These are phyloP conservation scores for Colletotrichum somersetense DNA, from an alignment of 2,329 filamentous ascomycete genomes.

Conservation along the genomic window DNA sequence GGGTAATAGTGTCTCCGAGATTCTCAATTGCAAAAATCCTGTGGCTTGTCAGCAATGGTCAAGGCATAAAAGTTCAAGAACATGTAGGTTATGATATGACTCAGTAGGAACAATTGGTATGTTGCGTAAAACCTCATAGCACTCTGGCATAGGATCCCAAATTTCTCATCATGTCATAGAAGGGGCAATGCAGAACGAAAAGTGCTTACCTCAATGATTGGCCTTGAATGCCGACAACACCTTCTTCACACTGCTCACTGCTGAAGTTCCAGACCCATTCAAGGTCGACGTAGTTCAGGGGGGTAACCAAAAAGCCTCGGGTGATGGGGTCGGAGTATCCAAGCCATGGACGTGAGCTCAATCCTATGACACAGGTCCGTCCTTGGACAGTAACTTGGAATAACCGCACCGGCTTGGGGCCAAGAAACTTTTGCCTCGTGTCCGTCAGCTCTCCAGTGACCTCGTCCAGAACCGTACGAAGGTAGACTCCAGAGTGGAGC, in stretches of 20 bases:
- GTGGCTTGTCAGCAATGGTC: slow-evolving; percentile 50
- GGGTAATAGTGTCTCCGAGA: slow-evolving; percentile 85
- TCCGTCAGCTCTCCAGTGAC: slow-evolving; percentile 96
- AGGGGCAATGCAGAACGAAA: slow-evolving; percentile 47
- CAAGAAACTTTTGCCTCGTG: slow-evolving; percentile 93
- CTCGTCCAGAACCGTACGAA: slow-evolving; percentile 94
- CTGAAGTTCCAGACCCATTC: slow-evolving; percentile 98
- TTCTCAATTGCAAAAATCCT: slow-evolving; percentile 94
- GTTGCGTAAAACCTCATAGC: slow-evolving; percentile 69
- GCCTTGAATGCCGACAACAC: slow-evolving; percentile 93
- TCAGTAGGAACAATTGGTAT: slow-evolving; percentile 99
- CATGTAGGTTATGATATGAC: slow-evolving; percentile 43
- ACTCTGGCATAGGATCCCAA: slow-evolving; percentile 66
- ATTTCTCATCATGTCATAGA: slow-evolving; percentile 72
- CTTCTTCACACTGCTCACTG: slow-evolving; percentile 92
- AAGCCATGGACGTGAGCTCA: slow-evolving; percentile 96
- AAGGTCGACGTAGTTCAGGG: slow-evolving; percentile 86
- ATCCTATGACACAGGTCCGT: slow-evolving; percentile 85
- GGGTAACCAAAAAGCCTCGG: slow-evolving; percentile 91
- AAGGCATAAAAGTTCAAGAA: slow-evolving; percentile 22
- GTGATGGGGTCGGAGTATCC: slow-evolving; percentile 92
- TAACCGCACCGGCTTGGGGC: slow-evolving; percentile 88
- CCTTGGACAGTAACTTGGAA: slow-evolving; percentile 92
- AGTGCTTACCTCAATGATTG: slow-evolving; percentile 82
- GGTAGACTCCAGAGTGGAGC: slow-evolving; percentile 93